Evolutionary conservation across 306 rosid species (phyloP).

Genomic region (cucumber (Cucumis sativus)): DNA sequence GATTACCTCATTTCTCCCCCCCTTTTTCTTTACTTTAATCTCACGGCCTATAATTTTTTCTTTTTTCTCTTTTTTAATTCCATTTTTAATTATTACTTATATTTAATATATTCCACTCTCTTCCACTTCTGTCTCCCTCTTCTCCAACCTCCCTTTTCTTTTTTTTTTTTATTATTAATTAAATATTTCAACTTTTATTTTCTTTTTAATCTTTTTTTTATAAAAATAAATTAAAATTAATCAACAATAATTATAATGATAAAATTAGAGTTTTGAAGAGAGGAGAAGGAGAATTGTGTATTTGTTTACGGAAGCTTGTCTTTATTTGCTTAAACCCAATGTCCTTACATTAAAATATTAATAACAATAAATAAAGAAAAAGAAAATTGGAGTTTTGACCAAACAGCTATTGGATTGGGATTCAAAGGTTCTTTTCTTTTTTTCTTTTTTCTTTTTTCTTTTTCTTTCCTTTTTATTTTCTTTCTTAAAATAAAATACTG

Average conservation of each 20-base stretch:
- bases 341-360: background rate
- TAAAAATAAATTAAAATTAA: no score
- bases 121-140: slow-evolving; percentile 6
- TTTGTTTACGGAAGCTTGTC: background rate
- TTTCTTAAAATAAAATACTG: background rate
- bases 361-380: background rate
- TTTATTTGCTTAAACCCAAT: slow-evolving; percentile 5
- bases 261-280: background rate
- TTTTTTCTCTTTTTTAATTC: background rate
- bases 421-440: background rate
- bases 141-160: background rate
- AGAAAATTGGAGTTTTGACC: background rate
- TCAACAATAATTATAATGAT: no score
- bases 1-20: background rate
- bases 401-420: background rate
- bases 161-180: background rate
- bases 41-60: background rate
- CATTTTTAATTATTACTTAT: background rate
- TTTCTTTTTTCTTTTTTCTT: background rate
- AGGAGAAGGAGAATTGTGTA: background rate
- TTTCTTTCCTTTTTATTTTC: background rate
- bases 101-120: background rate
- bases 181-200: background rate
- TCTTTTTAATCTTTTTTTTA: no score
- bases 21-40: background rate